Evolutionary conservation across 148 eudicot genomes (phyloP), one percentile per base, ranked within the genome.

Genomic region (Arbutus unedo): DNA sequence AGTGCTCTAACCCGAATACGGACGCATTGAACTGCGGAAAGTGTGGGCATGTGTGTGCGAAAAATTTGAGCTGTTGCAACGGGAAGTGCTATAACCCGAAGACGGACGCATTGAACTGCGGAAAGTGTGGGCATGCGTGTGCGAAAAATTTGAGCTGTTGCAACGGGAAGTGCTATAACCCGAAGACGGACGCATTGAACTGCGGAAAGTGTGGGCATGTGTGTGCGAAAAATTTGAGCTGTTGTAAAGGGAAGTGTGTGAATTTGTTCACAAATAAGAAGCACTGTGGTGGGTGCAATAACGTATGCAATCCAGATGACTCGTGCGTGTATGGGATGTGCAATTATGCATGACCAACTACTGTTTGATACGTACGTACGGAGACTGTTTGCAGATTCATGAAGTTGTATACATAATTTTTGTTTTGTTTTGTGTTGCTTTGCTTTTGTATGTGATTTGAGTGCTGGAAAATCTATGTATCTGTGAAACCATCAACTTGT

Each of bases 171-270:
- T 64, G 70, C 41, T 3, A 21, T 0, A 21, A 7, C 3, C 11
- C 10, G 14, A 3, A 3, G 41, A 64, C 4, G 15, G 6, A 23
- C 9, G 0, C 2, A 8, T 6, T 9, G 3, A 23, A 64, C 70
- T 64, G 70, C 5, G 70, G 38, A 14, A 3, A 3, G 5, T 66
- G 43, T 3, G 71, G 41, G 43, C 3, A 25, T 1, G 4, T 3
- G 15, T 66, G 71, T 41, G 7, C 0, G 43, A 23, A 66, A 14
- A 10, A 25, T 3, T 5, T 9, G 5, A 41, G 10, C 4, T 66
- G 71, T 10, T 66, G 71, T 15, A 11, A 44, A 25, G 62, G 82
- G 48, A 67, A 8, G 13, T 67, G 48, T 68, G 82, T 80, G 76
- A 31, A 68, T 67, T 45, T 57, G 8, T 1, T 14, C 0, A 50